Evolutionary conservation across 176 grass and related monocot species (phyloP), one percentile per base, ranked within the genome.

Genomic region (Elaeis guineensis): DNA sequence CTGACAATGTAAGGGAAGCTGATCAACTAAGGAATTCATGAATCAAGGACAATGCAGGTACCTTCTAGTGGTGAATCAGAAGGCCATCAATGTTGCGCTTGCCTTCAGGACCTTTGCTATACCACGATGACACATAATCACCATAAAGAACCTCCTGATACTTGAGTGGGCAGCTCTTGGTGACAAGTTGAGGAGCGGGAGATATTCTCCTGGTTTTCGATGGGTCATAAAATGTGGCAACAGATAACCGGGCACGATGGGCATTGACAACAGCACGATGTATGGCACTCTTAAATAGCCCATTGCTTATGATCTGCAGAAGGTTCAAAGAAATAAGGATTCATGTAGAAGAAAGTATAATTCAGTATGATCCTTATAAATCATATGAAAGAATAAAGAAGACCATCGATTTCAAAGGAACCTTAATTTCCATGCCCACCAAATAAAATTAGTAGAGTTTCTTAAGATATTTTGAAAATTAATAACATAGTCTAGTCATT

Each of bases 111-210:
- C 92, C 92, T 83, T 97, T 86, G 55, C 75, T 79, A 63, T 97
- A 97, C 92, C 92, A 96, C 8, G 86, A 90, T 21, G 81, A 90
- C 49, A 96, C 78, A 17, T 87, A 96, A 51, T 97, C 87, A 15
- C 92, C 92, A 54, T 97, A 97, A 15, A 97, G 59, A n/a, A 97
- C 78, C 48, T 85, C 86, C 54, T 6, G 51, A 20, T 89, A 95
- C 76, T 86, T 86, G 3, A 73, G 75, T 53, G 73, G 82, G 53
- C 68, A 53, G 7, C 82, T 64, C 55, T 76, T 25, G 49, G 74
- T 68, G 18, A 91, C 63, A 20, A 97, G 83, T 51, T 64, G 81
- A 5, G 61, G 79, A 5, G 85, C 79, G 67, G 85, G 83, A 61
- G 57, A 76, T 71, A 89, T 95, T 66, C 80, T 95, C 64, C 55